phyloP scores from a whole-genome alignment of 2,329 filamentous ascomycete species.

The Lachnellula cervina region DNA sequence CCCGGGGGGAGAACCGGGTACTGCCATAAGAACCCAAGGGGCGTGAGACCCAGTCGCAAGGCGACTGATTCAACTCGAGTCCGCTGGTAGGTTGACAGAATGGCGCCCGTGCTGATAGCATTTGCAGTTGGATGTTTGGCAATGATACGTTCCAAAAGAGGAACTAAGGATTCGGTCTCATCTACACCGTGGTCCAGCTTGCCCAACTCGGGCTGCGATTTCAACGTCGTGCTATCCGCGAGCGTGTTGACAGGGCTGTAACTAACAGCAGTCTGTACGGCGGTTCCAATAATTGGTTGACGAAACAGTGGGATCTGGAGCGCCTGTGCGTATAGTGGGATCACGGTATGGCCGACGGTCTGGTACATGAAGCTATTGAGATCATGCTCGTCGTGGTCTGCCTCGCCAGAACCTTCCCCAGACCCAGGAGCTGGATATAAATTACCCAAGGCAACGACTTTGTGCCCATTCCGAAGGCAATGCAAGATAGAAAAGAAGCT shows the following conservation, averaged over 20 bases:
- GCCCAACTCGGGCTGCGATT: constrained; percentile 1
- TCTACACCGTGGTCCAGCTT: constrained; percentile 41
- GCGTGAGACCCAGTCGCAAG: constrained; percentile 71
- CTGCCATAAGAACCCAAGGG: constrained; percentile 89
- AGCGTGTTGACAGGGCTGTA: constrained; percentile 43
- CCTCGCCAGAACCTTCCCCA: constrained; percentile 6
- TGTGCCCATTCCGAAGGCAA: constrained; percentile 80
- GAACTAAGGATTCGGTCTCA: constrained; percentile 83
- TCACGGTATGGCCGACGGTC: constrained; percentile 83
- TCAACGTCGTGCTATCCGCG: background rate
- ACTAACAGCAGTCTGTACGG: constrained; percentile 65
- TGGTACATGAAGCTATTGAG: constrained; percentile 99
- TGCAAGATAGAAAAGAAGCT: constrained; percentile 92
- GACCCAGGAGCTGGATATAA: constrained; percentile 56
- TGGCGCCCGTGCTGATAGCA: constrained; percentile 85
- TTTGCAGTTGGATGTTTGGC: constrained; percentile 71
- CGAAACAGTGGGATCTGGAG: constrained; percentile 82
- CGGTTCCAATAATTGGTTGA: constrained; percentile 65
- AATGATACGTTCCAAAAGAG: constrained; percentile 65
- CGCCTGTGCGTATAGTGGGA: constrained; percentile 77
- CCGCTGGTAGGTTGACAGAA: constrained; percentile 91
- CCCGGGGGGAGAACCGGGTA: constrained; percentile 66
- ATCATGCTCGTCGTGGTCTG: constrained; percentile 50
- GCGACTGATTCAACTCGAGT: constrained; percentile 93
- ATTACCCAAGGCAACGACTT: constrained; percentile 83